Conservation (phyloP, 495 filamentous ascomycete species). For the Neurospora tetrasperma region DNA sequence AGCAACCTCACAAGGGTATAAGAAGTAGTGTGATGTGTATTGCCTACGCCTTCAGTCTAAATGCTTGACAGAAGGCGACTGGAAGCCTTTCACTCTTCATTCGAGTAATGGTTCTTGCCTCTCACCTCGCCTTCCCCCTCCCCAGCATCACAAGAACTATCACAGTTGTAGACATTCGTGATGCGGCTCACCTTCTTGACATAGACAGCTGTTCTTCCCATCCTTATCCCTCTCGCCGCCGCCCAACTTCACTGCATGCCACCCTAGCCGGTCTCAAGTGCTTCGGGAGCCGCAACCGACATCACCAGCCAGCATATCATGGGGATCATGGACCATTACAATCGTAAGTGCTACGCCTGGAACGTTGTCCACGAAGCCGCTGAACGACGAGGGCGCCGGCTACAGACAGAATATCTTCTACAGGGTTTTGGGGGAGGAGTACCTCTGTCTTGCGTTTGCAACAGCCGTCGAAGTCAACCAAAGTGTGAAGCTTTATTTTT, state of each 20-base stretch:
- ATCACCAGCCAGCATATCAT: constrained; percentile 47
- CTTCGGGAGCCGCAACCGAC: constrained; percentile 43
- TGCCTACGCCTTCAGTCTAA: background rate
- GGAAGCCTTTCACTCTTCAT: background rate
- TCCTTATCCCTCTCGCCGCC: constrained; percentile 8
- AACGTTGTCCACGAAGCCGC: constrained; percentile 65
- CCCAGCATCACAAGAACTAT: background rate
- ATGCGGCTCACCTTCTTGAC: constrained; percentile 5
- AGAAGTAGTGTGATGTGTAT: background rate
- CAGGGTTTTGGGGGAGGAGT: constrained; percentile 46
- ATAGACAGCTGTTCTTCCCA: constrained; percentile 4
- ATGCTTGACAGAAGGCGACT: background rate
- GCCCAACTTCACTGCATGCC: constrained; percentile 30
- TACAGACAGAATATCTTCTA: constrained; percentile 47
- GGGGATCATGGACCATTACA: constrained; percentile 42
- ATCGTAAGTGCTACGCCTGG: constrained; percentile 45
- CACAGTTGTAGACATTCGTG: background rate
- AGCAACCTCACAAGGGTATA: background rate
- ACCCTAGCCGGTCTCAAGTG: constrained; percentile 34
- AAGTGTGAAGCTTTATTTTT: constrained; percentile 54
- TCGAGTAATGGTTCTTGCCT: background rate
- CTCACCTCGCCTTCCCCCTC: background rate
- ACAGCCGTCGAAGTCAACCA: constrained; percentile 44
- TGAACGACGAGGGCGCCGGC: constrained; percentile 53
- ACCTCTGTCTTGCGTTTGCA: constrained; percentile 47